These are phyloP conservation scores for Sanghuangporus weigelae DNA, from an alignment of 1,284 basidiomycete species.

Conservation along the genomic window DNA sequence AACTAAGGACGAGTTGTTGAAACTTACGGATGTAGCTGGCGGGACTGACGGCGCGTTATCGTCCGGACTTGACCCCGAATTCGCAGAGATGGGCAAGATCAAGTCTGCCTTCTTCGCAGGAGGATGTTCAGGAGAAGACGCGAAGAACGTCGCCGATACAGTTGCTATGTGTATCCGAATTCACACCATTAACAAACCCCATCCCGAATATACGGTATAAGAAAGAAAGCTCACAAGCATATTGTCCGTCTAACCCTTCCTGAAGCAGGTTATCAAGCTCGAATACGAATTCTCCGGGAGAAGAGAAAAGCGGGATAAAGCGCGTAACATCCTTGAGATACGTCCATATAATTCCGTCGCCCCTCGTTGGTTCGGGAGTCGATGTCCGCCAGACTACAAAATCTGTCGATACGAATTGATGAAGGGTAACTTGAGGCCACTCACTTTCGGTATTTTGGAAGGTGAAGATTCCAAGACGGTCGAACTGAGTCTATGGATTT, in stretches of 20 bases:
- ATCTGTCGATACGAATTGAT: not conserved
- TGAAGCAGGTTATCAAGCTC: slow-evolving; percentile 67
- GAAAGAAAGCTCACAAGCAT: slow-evolving; percentile 45
- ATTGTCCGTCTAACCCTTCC: slow-evolving; percentile 54
- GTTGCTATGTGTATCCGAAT: slow-evolving; percentile 38
- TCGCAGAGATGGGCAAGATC: slow-evolving; percentile 65
- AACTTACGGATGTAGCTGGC: slow-evolving; percentile 59
- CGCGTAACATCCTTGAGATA: slow-evolving; percentile 72
- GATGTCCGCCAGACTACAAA: slow-evolving; percentile 68
- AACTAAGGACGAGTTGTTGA: not conserved
- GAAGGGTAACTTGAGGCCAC: slow-evolving; percentile 22
- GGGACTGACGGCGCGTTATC: slow-evolving; percentile 59
- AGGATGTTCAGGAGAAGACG: slow-evolving; percentile 49
- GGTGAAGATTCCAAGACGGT: slow-evolving; percentile 66
- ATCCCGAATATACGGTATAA: slow-evolving; percentile 9
- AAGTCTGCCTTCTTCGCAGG: slow-evolving; percentile 54
- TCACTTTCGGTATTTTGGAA: slow-evolving; percentile 72
- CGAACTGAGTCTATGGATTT: slow-evolving; percentile 56
- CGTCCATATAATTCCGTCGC: slow-evolving; percentile 74
- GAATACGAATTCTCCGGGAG: slow-evolving; percentile 62
- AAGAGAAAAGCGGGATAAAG: slow-evolving; percentile 63
- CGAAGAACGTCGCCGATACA: slow-evolving; percentile 65
- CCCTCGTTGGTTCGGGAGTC: slow-evolving; percentile 66
- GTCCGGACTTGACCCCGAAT: slow-evolving; percentile 56
- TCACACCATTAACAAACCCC: not conserved